Conservation (phyloP, 2,329 filamentous ascomycete genomes). For the Penicillium capsulatum region DNA sequence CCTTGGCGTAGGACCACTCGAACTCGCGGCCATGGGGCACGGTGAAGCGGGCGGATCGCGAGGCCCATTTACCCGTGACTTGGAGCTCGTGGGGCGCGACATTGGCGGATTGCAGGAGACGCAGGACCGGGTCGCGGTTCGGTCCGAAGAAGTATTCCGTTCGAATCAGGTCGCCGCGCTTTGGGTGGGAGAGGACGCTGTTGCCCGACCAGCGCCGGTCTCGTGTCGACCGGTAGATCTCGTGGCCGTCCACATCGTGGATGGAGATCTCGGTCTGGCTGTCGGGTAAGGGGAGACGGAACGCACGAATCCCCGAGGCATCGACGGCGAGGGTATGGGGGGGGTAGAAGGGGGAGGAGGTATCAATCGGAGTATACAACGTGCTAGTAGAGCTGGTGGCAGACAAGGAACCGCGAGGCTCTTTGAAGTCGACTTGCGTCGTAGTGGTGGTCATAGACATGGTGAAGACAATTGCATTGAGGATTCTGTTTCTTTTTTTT, state of each 20-base stretch:
- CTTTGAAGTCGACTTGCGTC: constrained; percentile 6
- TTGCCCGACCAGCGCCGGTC: constrained; percentile 47
- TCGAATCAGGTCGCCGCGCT: constrained; percentile 39
- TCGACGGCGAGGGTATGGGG: constrained; percentile 19
- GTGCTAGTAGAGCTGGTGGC: constrained; percentile 11
- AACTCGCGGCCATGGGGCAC: constrained; percentile 49
- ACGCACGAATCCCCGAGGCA: constrained; percentile 26
- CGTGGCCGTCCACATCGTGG: constrained; percentile 32
- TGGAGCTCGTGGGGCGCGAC: constrained; percentile 26
- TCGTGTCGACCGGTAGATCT: constrained; percentile 53
- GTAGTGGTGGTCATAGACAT: constrained; percentile 6
- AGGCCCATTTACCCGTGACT: constrained; percentile 42
- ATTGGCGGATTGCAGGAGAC: constrained; percentile 28
- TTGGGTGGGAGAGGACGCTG: constrained; percentile 45
- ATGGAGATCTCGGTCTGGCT: constrained; percentile 37
- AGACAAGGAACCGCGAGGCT: constrained; percentile 8
- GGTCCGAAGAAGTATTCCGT: constrained; percentile 59
- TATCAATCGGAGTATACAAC: constrained; percentile 7
- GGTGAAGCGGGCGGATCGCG: constrained; percentile 47
- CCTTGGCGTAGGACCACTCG: constrained; percentile 54
- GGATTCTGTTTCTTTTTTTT: constrained; percentile 1
- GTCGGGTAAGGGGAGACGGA: constrained; percentile 36
- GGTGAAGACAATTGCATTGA: background rate
- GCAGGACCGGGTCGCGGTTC: constrained; percentile 49
- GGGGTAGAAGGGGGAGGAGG: constrained; percentile 7